Conservation (phyloP, 768 basidiomycete species). For the Lyophyllum semitale region DNA sequence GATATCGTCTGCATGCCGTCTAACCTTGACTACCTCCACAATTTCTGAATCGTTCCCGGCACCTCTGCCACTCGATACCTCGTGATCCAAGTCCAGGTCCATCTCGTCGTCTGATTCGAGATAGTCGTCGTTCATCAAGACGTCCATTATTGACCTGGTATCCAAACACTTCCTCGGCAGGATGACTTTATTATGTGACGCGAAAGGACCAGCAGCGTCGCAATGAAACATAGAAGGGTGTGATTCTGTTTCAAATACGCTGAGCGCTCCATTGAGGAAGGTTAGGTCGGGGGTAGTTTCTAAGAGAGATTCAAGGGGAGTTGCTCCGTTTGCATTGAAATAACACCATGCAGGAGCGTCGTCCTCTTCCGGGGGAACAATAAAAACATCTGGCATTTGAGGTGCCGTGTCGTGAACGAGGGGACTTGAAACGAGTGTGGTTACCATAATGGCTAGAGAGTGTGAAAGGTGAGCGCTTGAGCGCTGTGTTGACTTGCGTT, state of each 20-base stretch:
- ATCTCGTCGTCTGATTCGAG: conserved; percentile 26
- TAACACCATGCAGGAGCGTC: conserved; percentile 54
- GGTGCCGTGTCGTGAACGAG: conserved; percentile 4
- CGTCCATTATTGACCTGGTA: conserved; percentile 32
- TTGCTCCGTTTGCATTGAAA: conserved; percentile 48
- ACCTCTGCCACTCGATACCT: conserved; percentile 23
- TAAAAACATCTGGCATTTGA: conserved; percentile 52
- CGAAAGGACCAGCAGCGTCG: conserved; percentile 5
- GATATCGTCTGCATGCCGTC: conserved; percentile 30
- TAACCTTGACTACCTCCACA: conserved; percentile 61
- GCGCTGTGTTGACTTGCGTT: not conserved
- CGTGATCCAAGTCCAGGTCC: conserved; percentile 25
- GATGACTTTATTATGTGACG: conserved; percentile 13
- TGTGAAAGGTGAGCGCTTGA: too few relatives aligned
- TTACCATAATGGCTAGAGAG: conserved; percentile 10
- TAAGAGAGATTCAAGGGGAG: conserved; percentile 18
- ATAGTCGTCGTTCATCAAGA: conserved; percentile 26
- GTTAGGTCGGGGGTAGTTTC: conserved; percentile 29
- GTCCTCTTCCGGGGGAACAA: conserved; percentile 63
- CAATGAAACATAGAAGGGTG: conserved; percentile 22
- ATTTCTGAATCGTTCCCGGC: conserved; percentile 53
- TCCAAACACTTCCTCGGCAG: conserved; percentile 26
- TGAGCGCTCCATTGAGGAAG: conserved; percentile 33
- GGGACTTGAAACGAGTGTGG: conserved; percentile 13
- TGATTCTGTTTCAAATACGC: conserved; percentile 15